These are phyloP conservation scores for Prunus davidiana DNA, from an alignment of 306 rosid genomes.

Conservation along the genomic window DNA sequence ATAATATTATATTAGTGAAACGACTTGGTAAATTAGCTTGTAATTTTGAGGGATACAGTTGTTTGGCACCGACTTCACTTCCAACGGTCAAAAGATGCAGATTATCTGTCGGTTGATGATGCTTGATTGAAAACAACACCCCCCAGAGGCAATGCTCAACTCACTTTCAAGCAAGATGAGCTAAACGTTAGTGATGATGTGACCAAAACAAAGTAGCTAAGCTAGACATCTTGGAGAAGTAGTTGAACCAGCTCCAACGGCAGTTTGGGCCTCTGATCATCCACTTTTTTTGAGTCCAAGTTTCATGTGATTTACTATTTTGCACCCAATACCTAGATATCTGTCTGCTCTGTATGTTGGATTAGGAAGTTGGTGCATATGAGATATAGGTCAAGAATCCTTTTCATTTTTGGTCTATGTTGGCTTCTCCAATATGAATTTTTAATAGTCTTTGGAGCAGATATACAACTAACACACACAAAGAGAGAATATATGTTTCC, in stretches of 20 bases:
- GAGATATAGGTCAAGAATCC: too few species aligned
- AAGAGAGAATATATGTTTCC: too few species aligned
- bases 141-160: too few species aligned
- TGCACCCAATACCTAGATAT: not conserved
- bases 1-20: not conserved
- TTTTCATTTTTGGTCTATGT: too few species aligned
- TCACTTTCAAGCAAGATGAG: not conserved
- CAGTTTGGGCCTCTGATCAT: not conserved
- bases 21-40: not conserved
- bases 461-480: too few species aligned
- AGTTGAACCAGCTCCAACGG: slow-evolving; percentile 14
- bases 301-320: not conserved
- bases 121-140: not conserved
- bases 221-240: not conserved
- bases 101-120: not conserved
- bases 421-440: too few species aligned
- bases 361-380: not conserved
- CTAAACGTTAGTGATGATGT: not conserved
- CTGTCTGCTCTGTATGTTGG: not conserved
- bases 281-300: not conserved
- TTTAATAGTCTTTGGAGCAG: too few species aligned
- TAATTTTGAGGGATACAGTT: not conserved
- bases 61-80: not conserved
- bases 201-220: not conserved
- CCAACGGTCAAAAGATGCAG: not conserved